Evolutionary conservation across 495 filamentous ascomycete species (phyloP).

Genomic region (Tuber magnatum): DNA sequence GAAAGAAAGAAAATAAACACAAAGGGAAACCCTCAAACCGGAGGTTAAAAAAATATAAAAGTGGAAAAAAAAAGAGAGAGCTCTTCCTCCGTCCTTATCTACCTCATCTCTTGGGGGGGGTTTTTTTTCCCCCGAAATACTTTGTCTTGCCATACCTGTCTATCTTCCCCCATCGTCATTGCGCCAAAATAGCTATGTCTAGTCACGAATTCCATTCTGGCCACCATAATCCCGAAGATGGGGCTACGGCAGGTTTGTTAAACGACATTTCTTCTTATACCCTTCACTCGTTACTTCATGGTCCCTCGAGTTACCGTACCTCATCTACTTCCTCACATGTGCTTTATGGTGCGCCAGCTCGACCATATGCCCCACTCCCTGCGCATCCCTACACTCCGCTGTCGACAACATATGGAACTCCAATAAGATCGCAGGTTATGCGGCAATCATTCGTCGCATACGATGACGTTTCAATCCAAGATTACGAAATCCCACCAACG

Average conservation of each 20-base stretch:
- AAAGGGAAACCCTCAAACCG: background rate
- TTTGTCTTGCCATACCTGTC: conserved; percentile 6
- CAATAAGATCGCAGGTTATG: conserved; percentile 20
- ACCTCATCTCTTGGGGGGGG: background rate
- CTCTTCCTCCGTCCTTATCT: background rate
- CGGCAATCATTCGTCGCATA: conserved; percentile 7
- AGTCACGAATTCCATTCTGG: conserved; percentile 32
- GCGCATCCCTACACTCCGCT: conserved; percentile 18
- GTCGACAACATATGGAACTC: conserved; percentile 17
- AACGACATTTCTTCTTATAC: conserved; percentile 3
- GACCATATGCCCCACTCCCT: conserved; percentile 20
- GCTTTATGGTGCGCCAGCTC: conserved; percentile 20
- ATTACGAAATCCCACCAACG: conserved; percentile 7
- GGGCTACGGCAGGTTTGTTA: conserved; percentile 4
- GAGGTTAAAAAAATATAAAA: too few relatives aligned
- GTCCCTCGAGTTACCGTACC: conserved; percentile 26
- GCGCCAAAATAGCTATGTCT: conserved; percentile 24
- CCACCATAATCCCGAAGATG: conserved; percentile 23
- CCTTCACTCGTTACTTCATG: conserved; percentile 15
- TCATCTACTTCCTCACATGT: conserved; percentile 17
- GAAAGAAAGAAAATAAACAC: conserved; percentile 1
- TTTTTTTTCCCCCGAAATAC: conserved; percentile 9
- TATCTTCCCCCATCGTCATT: background rate
- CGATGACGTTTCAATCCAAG: conserved; percentile 1
- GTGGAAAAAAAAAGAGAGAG: background rate